Conservation (phyloP, 2,329 filamentous ascomycete genomes). For the Cercospora sojina region DNA sequence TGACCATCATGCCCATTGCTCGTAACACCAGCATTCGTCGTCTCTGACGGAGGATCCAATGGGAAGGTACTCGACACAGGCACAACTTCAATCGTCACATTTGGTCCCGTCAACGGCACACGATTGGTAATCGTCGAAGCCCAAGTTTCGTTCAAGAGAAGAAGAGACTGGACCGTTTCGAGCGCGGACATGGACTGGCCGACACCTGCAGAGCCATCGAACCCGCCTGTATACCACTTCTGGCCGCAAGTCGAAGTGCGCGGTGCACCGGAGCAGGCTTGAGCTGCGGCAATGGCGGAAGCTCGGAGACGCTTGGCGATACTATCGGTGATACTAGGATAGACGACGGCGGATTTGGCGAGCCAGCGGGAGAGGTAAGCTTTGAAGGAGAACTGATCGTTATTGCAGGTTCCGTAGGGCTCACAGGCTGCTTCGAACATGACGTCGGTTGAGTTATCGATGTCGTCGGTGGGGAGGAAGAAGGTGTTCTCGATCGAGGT, state of each 20-base stretch:
- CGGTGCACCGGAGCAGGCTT: slow-evolving; percentile 44
- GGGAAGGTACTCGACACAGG: slow-evolving; percentile 29
- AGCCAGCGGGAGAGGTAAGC: slow-evolving; percentile 69
- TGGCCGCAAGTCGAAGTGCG: slow-evolving; percentile 46
- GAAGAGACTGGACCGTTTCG: slow-evolving; percentile 47
- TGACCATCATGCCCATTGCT: background rate
- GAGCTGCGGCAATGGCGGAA: slow-evolving; percentile 46
- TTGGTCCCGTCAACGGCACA: slow-evolving; percentile 19
- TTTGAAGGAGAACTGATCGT: slow-evolving; percentile 73
- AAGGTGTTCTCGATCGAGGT: slow-evolving; percentile 48
- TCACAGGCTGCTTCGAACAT: slow-evolving; percentile 70
- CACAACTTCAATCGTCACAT: slow-evolving; percentile 24
- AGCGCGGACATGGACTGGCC: slow-evolving; percentile 48
- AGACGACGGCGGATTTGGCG: slow-evolving; percentile 46
- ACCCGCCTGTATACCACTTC: slow-evolving; percentile 47
- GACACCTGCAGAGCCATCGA: slow-evolving; percentile 44
- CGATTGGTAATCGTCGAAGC: background rate
- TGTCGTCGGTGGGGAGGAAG: slow-evolving; percentile 53
- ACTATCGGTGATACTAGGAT: slow-evolving; percentile 43
- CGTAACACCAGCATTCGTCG: slow-evolving; percentile 5
- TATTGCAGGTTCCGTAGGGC: slow-evolving; percentile 58
- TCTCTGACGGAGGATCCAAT: slow-evolving; percentile 21
- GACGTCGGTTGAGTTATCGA: slow-evolving; percentile 50
- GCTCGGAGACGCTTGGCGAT: slow-evolving; percentile 42
- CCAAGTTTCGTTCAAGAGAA: slow-evolving; percentile 30